Conservation (phyloP, 129 eudicot species). For the Escallonia rubra region DNA sequence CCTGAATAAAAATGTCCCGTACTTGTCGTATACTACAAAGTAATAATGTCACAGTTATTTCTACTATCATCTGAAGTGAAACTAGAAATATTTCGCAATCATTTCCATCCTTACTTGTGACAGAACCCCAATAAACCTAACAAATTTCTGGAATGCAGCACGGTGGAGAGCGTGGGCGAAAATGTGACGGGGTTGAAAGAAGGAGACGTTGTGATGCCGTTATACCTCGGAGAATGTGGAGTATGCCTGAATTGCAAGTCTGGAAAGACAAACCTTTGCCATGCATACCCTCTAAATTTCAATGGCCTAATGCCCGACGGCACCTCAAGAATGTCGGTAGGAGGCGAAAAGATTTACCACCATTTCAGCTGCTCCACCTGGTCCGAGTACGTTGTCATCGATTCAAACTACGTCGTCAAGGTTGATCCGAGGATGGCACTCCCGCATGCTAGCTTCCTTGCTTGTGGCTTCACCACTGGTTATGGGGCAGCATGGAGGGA, state of each 20-base stretch:
- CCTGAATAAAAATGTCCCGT: neutral
- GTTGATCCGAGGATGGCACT: constrained; percentile 37
- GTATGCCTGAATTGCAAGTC: constrained; percentile 46
- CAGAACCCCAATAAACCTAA: no score
- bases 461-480: constrained; percentile 62
- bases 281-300: constrained; percentile 19
- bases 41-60: no score
- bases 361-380: constrained; percentile 45
- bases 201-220: constrained; percentile 57
- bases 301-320: constrained; percentile 48
- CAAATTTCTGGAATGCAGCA: constrained; percentile 12
- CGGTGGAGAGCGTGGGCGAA: constrained; percentile 53
- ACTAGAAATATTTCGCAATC: no score
- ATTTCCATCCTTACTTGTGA: no score
- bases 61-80: no score
- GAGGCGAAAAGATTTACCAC: constrained; percentile 39
- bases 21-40: no score
- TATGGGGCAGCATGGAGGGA: constrained; percentile 51
- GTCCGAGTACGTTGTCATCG: constrained; percentile 50
- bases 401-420: constrained; percentile 36
- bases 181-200: constrained; percentile 26
- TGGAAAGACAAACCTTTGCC: constrained; percentile 41
- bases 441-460: constrained; percentile 47
- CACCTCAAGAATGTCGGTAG: constrained; percentile 47
- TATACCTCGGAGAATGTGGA: constrained; percentile 50